phyloP scores from a whole-genome alignment of 2,329 filamentous ascomycete genomes.

The Epichloe festucae region DNA sequence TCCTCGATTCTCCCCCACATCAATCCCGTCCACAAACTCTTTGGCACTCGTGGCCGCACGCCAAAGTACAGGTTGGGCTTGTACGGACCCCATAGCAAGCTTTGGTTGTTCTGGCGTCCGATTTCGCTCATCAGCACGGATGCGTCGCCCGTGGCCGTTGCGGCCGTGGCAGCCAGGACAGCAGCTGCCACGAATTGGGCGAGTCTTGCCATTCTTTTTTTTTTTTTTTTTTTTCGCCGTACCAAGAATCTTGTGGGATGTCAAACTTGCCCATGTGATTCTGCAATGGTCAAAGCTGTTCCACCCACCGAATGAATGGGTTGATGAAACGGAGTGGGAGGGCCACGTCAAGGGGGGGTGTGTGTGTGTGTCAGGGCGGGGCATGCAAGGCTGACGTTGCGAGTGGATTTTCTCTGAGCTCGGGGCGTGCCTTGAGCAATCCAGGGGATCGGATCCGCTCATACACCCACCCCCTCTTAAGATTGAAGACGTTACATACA shows the following conservation, averaged over 20 bases:
- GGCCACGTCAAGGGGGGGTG: slow-evolving; percentile 2
- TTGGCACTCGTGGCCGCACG: slow-evolving; percentile 65
- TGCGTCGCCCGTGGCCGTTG: slow-evolving; percentile 16
- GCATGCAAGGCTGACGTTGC: slow-evolving; percentile 14
- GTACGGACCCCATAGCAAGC: slow-evolving; percentile 91
- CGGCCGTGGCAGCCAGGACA: slow-evolving; percentile 14
- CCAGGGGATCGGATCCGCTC: neutral
- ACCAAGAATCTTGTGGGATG: neutral
- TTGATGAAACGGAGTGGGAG: neutral
- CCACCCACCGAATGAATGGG: too few relatives aligned
- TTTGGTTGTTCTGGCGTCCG: slow-evolving; percentile 56
- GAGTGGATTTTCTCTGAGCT: slow-evolving; percentile 8
- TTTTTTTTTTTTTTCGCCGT: neutral
- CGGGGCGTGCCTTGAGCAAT: slow-evolving; percentile 1
- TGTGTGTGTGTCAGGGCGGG: neutral
- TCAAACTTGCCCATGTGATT: neutral
- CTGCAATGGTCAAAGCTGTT: neutral
- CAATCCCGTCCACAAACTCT: slow-evolving; percentile 69
- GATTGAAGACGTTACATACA: too few relatives aligned
- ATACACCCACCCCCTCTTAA: neutral
- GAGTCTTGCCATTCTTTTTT: slow-evolving; percentile 18
- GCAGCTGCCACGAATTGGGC: slow-evolving; percentile 18
- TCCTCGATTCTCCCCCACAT: slow-evolving; percentile 85
- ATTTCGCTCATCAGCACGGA: slow-evolving; percentile 35
- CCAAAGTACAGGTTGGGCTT: slow-evolving; percentile 92